Percentiles rank a stretch among this genome's conserved stretches.
phyloP scores from a whole-genome alignment of 2,329 filamentous ascomycete species.

The Aspergillus aculeatinus region DNA sequence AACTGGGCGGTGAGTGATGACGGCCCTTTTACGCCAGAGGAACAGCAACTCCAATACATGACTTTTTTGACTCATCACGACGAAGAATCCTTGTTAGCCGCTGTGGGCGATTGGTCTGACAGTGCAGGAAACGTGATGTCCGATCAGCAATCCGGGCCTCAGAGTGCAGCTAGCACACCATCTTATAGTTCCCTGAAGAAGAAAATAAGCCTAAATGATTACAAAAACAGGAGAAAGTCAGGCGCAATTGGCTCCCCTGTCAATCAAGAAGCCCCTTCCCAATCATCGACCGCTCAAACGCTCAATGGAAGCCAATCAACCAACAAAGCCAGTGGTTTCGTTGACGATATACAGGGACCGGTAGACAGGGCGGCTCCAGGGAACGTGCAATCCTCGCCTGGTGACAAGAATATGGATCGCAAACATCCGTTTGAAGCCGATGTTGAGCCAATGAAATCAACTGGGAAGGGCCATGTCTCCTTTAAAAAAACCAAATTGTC shows the following conservation, averaged over 20 bases:
- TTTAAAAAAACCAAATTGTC: conserved; percentile 45
- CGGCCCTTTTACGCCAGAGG: conserved; percentile 54
- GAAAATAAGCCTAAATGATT: conserved; percentile 62
- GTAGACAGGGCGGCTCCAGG: conserved; percentile 9
- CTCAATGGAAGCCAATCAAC: conserved; percentile 23
- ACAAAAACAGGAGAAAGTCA: conserved; percentile 56
- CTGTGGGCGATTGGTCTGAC: conserved; percentile 56
- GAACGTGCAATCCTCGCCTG: conserved; percentile 16
- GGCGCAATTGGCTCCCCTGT: conserved; percentile 29
- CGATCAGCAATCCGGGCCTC: conserved; percentile 39
- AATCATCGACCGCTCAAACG: conserved; percentile 16
- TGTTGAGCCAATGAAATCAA: conserved; percentile 15
- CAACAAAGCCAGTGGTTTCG: conserved; percentile 19
- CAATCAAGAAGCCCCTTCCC: conserved; percentile 21
- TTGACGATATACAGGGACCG: conserved; percentile 18
- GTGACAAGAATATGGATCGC: conserved; percentile 21
- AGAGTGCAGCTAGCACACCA: conserved; percentile 43
- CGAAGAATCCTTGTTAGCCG: conserved; percentile 52
- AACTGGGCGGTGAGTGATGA: conserved; percentile 50
- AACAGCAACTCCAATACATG: conserved; percentile 62
- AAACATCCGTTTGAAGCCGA: conserved; percentile 31
- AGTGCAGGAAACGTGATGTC: conserved; percentile 48
- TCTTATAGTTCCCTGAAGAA: conserved; percentile 51
- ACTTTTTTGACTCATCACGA: conserved; percentile 61
- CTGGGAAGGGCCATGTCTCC: conserved; percentile 28